Base-by-base conservation (phyloP, 495 filamentous ascomycete genomes). In the Neurospora sp. region DNA sequence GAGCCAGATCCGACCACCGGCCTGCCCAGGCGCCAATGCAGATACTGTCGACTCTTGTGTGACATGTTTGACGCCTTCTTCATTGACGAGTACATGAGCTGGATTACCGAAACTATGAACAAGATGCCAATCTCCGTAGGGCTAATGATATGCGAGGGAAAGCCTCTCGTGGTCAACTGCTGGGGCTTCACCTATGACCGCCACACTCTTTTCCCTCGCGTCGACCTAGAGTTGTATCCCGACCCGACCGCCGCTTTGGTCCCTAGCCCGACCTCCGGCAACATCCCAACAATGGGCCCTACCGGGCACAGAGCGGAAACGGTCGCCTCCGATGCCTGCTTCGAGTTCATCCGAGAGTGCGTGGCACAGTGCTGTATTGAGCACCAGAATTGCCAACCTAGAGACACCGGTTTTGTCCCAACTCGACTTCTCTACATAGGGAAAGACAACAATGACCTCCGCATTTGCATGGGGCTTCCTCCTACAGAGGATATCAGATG, bases 381-480 rank as follows among this genome's bases (percentile, higher is more conserved):
- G 45, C 37, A 59, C 4, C 47, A 59, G 20, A 12, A 16, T 39
- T 42, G 69, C 3, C 20, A 27, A 59, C 20, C 47, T 59, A 12
- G 4, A 6, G 20, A 59, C 47, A 27, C 10, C 20, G 4, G 10
- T 59, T 59, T 59, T 14, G 20, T 59, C 10, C 73, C 72, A 27
- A 73, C 72, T 37, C 47, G 72, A 27, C 45, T 73, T 3, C 27
- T 73, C 4, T 70, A 71, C 35, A 20, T 73, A 12, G 72, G 72
- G 5, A 35, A 27, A 12, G 14, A 27, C 31, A 3, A 38, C 38
- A 22, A 27, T 20, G 14, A 71, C 47, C 39, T 22, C 31, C 47
- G 10, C 20, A 14, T 59, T 7, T 10, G 10, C 0, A 47, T 9
- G 8, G 44, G n/a, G 69, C 1, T 22, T 71, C 16, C 8, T 22